Conservation (phyloP, 495 filamentous ascomycete genomes). For the Aspergillus nidulans region DNA sequence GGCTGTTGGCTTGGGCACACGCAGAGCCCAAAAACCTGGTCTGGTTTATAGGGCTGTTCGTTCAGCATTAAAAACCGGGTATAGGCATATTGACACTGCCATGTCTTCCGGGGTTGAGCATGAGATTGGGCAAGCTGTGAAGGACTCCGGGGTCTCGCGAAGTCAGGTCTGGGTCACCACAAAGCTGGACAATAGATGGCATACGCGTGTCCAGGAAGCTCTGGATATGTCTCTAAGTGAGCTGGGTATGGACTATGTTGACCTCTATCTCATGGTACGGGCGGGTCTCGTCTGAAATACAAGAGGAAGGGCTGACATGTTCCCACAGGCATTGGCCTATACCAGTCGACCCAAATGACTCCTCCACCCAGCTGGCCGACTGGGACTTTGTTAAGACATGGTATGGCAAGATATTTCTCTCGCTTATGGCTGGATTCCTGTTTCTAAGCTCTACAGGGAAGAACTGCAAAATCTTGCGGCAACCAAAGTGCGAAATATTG, state of each 20-base stretch:
- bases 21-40: not conserved
- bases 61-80: not conserved
- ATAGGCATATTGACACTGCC: not conserved
- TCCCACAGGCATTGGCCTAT: not conserved
- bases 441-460: no score
- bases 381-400: not conserved
- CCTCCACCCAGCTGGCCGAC: not conserved
- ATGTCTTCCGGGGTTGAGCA: not conserved
- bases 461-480: no score
- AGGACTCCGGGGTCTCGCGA: not conserved
- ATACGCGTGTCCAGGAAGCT: not conserved
- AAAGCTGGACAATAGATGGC: not conserved
- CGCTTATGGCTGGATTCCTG: not conserved
- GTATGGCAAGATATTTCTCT: not conserved
- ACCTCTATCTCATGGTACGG: not conserved
- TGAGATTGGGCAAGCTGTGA: not conserved
- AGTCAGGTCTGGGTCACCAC: not conserved
- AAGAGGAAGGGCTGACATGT: no score
- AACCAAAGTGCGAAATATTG: no score
- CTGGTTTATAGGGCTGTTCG: not conserved
- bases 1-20: not conserved
- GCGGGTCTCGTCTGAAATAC: not conserved
- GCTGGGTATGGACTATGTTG: not conserved
- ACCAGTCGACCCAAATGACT: not conserved
- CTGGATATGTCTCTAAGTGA: not conserved